These are phyloP conservation scores for Euphorbia schlechtendalii DNA, from an alignment of 441 rosid genomes.

Conservation along the genomic window DNA sequence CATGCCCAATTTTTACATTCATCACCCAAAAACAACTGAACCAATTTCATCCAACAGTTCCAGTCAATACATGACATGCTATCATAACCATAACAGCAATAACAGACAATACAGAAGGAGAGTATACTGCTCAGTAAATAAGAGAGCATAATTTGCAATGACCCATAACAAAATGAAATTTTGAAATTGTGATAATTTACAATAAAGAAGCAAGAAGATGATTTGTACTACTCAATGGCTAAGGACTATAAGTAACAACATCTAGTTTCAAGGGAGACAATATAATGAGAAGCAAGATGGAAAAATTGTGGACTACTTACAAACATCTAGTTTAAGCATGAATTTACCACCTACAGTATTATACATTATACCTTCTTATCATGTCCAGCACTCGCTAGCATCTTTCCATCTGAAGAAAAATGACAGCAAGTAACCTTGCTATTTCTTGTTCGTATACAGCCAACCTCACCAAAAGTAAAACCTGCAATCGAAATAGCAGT, in stretches of 20 bases:
- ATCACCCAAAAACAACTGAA: conserved; percentile 5
- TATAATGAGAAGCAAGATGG: neutral
- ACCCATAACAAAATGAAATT: too few species aligned
- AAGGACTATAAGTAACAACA: neutral
- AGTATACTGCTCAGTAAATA: neutral
- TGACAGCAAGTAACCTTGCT: conserved; percentile 71
- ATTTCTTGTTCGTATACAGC: conserved; percentile 49
- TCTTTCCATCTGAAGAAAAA: conserved; percentile 70
- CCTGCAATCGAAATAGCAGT: conserved; percentile 31
- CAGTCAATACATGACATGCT: neutral
- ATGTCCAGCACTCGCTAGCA: conserved; percentile 67
- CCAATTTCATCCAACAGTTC: neutral
- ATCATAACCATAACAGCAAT: neutral
- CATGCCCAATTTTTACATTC: neutral
- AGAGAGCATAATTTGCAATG: neutral
- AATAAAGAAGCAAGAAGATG: conserved; percentile 3
- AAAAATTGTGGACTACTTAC: neutral
- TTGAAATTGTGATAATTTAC: neutral
- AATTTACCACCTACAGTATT: conserved; percentile 3
- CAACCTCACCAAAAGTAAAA: conserved; percentile 56
- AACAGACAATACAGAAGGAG: neutral
- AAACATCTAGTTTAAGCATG: neutral
- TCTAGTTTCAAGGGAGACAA: neutral
- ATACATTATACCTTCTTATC: conserved; percentile 49
- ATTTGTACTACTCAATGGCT: neutral